Conservation (phyloP, 73 alveolate genomes). For the Durusdinium trenchii region DNA sequence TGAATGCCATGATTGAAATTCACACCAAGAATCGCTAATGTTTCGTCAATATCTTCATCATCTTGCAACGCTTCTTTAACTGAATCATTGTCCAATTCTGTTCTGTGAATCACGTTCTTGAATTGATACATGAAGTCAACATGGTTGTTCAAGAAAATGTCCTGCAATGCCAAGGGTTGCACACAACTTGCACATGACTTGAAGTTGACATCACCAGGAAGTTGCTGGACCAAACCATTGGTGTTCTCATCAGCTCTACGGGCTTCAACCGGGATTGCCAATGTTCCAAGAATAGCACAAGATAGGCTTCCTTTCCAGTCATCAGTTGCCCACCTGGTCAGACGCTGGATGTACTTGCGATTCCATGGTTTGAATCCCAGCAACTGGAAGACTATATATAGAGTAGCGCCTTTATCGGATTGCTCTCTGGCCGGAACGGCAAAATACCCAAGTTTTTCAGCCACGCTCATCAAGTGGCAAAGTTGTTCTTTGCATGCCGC, state of each 20-base stretch:
- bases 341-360: constrained; percentile 28
- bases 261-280: no score
- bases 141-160: neutral
- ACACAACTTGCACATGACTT: neutral
- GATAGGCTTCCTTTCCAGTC: constrained; percentile 3
- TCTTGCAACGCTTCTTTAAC: neutral
- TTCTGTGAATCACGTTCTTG: neutral
- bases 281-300: constrained; percentile 11
- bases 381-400: neutral
- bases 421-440: neutral
- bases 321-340: constrained; percentile 3
- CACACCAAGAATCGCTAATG: neutral
- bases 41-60: neutral
- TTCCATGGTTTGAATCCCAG: constrained; percentile 45
- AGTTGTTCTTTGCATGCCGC: neutral
- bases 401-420: neutral
- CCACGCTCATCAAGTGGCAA: constrained; percentile 34
- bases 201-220: neutral
- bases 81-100: constrained; percentile 1
- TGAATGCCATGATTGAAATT: no score
- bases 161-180: neutral
- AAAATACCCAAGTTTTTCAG: constrained; percentile 1
- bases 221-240: no score
- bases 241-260: no score
- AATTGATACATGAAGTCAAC: neutral